phyloP scores from a whole-genome alignment of 306 rosid genomes.

The Citrullus mucosospermus region DNA sequence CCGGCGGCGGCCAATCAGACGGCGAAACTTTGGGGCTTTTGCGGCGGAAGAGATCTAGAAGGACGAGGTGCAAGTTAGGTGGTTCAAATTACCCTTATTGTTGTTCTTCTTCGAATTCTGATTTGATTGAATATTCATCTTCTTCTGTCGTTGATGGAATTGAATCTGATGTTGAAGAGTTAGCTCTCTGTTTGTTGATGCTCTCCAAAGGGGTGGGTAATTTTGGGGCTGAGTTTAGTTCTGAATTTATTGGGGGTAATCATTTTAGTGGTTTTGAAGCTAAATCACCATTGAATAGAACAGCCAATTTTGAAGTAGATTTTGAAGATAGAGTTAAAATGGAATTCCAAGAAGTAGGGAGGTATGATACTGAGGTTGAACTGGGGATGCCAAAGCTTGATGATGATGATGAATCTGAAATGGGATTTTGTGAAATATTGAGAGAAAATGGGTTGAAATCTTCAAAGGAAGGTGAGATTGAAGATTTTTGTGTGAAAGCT shows the following conservation, averaged over 20 bases:
- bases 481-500: neutral
- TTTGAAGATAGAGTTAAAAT: neutral
- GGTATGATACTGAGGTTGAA: neutral
- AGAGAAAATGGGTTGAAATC: constrained; percentile 4
- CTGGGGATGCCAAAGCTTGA: constrained; percentile 10
- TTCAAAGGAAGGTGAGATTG: constrained; percentile 4
- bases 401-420: neutral
- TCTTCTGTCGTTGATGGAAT: neutral
- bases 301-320: neutral
- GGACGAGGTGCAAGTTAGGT: constrained; percentile 18
- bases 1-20: neutral
- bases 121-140: constrained; percentile 12
- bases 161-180: constrained; percentile 19
- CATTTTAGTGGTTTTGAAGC: neutral
- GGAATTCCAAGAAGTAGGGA: neutral
- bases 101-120: neutral
- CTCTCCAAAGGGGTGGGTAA: constrained; percentile 18
- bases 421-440: neutral
- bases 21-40: constrained; percentile 14
- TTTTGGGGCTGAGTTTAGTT: neutral
- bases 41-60: constrained; percentile 31
- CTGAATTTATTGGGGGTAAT: neutral
- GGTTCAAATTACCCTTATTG: neutral
- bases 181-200: constrained; percentile 32
- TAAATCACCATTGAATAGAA: neutral